Conservation (phyloP, 495 filamentous ascomycete genomes). For the Tuber borchii region DNA sequence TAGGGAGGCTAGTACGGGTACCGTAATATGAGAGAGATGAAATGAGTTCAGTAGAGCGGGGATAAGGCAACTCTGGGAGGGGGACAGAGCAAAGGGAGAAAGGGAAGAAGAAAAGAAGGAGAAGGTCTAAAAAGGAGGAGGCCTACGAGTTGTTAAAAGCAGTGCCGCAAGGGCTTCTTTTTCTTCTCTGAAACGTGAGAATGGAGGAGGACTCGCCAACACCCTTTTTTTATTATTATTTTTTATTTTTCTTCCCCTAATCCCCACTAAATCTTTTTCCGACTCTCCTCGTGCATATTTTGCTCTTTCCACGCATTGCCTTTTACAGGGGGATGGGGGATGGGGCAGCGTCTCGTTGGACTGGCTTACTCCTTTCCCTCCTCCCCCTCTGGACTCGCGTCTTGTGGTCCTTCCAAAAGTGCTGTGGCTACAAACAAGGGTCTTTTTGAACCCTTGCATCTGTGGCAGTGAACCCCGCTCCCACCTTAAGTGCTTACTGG, state of each 20-base stretch:
- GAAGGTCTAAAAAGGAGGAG: constrained; percentile 18
- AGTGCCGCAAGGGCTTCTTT: not conserved
- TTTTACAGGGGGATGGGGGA: not conserved
- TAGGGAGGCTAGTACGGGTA: constrained; percentile 24
- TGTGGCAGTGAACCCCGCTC: not conserved
- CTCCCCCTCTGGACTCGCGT: not conserved
- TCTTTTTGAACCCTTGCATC: not conserved
- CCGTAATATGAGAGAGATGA: constrained; percentile 27
- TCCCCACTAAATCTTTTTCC: not conserved
- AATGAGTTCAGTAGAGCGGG: not conserved
- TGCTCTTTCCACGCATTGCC: not conserved
- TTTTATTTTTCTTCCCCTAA: not conserved
- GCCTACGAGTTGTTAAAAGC: constrained; percentile 36
- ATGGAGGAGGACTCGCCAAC: not conserved
- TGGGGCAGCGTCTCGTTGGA: not conserved
- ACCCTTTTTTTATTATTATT: not conserved
- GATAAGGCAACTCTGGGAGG: constrained; percentile 30
- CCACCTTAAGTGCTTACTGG: not conserved
- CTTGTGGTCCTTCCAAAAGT: not conserved
- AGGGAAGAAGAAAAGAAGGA: constrained; percentile 34
- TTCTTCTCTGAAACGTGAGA: not conserved
- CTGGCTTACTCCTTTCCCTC: not conserved
- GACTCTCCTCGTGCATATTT: not conserved
- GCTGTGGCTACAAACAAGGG: not conserved
- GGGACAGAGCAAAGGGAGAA: constrained; percentile 26